These are phyloP conservation scores for Kluyveromyces nonfermentans DNA, from an alignment of 805 yeast genomes.

Conservation along the genomic window DNA sequence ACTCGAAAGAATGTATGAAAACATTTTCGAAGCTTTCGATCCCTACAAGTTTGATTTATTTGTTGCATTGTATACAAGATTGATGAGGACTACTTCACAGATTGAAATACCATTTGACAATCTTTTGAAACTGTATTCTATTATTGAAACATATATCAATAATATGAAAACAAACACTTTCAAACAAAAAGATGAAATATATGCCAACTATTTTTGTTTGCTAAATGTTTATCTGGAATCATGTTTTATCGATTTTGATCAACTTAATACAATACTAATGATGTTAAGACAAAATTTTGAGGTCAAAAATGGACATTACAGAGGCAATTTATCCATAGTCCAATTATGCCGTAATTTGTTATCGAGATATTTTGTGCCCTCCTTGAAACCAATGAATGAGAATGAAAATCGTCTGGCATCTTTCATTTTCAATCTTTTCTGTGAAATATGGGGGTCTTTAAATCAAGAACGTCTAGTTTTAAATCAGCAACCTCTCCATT, in stretches of 20 bases:
- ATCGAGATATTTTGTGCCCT: slow-evolving; percentile 8
- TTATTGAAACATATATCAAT: slow-evolving; percentile 5
- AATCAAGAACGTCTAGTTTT: slow-evolving; percentile 51
- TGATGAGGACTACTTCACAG: slow-evolving; percentile 5
- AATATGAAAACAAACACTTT: slow-evolving; percentile 9
- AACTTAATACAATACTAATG: slow-evolving; percentile 11
- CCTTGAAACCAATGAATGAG: neutral
- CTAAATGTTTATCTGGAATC: slow-evolving; percentile 13
- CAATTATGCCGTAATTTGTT: slow-evolving; percentile 13
- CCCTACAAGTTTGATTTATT: slow-evolving; percentile 25
- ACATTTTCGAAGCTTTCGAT: slow-evolving; percentile 11
- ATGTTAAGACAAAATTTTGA: slow-evolving; percentile 13
- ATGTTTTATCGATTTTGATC: slow-evolving; percentile 10
- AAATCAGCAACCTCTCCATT: slow-evolving; percentile 57
- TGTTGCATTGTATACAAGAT: slow-evolving; percentile 15
- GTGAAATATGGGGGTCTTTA: slow-evolving; percentile 49
- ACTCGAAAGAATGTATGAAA: slow-evolving; percentile 9
- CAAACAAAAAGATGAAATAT: slow-evolving; percentile 25
- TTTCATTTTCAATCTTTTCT: slow-evolving; percentile 20
- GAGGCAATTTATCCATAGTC: slow-evolving; percentile 16
- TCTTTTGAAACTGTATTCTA: slow-evolving; percentile 9
- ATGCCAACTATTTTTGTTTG: slow-evolving; percentile 22
- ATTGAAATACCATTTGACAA: slow-evolving; percentile 9
- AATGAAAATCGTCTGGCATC: slow-evolving; percentile 4
- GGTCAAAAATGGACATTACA: slow-evolving; percentile 21